These are phyloP conservation scores for Phlegmacium glaucopus DNA, from an alignment of 768 basidiomycete genomes.

Conservation along the genomic window DNA sequence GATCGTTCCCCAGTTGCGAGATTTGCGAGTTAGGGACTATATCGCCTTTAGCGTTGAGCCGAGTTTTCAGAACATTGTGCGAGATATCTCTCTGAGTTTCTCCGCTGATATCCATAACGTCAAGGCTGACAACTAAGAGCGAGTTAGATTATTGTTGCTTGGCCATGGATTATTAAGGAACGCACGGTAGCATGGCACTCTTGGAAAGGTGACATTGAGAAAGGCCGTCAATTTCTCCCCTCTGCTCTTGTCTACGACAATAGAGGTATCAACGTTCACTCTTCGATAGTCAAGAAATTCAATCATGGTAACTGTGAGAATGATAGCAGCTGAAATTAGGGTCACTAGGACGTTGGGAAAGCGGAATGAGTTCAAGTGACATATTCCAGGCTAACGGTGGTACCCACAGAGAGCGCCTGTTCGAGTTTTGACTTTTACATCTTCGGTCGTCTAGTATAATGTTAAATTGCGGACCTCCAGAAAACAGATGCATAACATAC, in stretches of 20 bases:
- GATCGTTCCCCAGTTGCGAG: constrained; percentile 78
- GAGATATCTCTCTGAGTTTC: constrained; percentile 90
- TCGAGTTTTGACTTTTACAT: constrained; percentile 98
- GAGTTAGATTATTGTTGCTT: not conserved
- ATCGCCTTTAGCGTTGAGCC: constrained; percentile 59
- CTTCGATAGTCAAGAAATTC: constrained; percentile 96
- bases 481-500: constrained; percentile 38
- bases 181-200: constrained; percentile 97
- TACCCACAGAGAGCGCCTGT: constrained; percentile 84
- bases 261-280: constrained; percentile 83
- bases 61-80: constrained; percentile 84
- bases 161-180: constrained; percentile 14
- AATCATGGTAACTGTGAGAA: constrained; percentile 85
- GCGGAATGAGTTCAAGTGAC: too few species aligned
- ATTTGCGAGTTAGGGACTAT: constrained; percentile 53
- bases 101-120: constrained; percentile 98
- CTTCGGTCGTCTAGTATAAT: constrained; percentile 82
- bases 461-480: constrained; percentile 11
- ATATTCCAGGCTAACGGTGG: not conserved
- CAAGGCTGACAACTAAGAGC: constrained; percentile 81
- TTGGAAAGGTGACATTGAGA: constrained; percentile 92
- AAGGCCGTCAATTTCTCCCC: constrained; percentile 93
- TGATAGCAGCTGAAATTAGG: constrained; percentile 86
- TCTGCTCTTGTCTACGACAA: constrained; percentile 91
- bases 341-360: constrained; percentile 59